Evolutionary conservation across 306 rosid species (phyloP).

Genomic region (Quercus robur): DNA sequence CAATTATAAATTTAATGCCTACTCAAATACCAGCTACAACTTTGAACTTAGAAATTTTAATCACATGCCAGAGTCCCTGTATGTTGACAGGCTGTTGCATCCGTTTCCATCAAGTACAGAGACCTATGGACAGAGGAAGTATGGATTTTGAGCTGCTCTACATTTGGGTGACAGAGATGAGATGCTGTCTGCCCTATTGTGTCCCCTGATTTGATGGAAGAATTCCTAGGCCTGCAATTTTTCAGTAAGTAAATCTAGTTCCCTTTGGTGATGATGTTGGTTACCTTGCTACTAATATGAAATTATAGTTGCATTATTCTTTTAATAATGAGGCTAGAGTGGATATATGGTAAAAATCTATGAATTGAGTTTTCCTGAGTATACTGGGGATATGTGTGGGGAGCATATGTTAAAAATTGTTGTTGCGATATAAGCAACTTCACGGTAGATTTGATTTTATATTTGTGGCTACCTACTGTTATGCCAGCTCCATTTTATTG

Average conservation of each 20-base stretch:
- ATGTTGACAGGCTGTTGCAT: conserved; percentile 23
- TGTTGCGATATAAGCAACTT: background rate
- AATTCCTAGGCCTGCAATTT: background rate
- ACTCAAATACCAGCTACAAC: conserved; percentile 21
- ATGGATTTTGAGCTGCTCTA: background rate
- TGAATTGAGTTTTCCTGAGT: background rate
- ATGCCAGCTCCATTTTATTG: background rate
- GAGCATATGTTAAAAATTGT: background rate
- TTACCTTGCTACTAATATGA: background rate
- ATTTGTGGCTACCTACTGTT: background rate
- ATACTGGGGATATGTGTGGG: background rate
- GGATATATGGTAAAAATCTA: background rate
- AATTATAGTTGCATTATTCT: background rate
- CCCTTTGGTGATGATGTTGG: background rate
- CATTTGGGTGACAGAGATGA: background rate
- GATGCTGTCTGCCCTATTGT: background rate
- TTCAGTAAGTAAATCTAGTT: background rate
- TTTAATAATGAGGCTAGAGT: background rate
- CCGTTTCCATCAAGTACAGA: conserved; percentile 14
- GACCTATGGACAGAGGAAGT: conserved; percentile 25
- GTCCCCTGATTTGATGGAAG: background rate
- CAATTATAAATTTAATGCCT: conserved; percentile 12
- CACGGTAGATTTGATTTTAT: background rate
- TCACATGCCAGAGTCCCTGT: conserved; percentile 4
- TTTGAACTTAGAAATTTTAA: conserved; percentile 19